Percentiles rank a stretch among this genome's conserved stretches.
These are phyloP conservation scores for Hibiscus trionum DNA, from an alignment of 345 rosid species.

Conservation along the genomic window DNA sequence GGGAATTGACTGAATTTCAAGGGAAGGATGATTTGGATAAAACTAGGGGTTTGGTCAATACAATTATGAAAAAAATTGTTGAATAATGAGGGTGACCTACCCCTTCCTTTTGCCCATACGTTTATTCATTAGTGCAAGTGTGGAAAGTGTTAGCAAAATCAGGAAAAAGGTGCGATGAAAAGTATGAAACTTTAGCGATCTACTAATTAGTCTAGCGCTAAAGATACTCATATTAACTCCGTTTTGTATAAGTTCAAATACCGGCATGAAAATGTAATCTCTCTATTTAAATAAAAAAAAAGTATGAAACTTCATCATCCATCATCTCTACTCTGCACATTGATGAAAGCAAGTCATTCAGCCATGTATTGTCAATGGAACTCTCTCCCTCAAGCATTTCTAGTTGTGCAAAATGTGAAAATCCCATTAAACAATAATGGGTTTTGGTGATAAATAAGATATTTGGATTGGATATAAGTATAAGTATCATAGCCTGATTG, in stretches of 20 bases:
- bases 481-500: too few species aligned
- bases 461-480: too few species aligned
- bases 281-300: too few species aligned
- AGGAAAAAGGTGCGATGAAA: neutral
- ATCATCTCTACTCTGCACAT: neutral
- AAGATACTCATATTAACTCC: too few species aligned
- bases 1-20: conserved; percentile 10
- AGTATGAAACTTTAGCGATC: neutral
- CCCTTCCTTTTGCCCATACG: neutral
- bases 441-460: too few species aligned
- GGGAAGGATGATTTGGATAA: too few species aligned
- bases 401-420: too few species aligned
- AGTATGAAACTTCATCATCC: neutral
- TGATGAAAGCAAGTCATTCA: neutral
- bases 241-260: too few species aligned
- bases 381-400: too few species aligned
- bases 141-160: neutral
- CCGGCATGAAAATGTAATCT: too few species aligned
- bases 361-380: neutral
- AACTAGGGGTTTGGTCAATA: neutral
- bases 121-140: neutral
- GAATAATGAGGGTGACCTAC: conserved; percentile 5
- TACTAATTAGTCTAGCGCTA: too few species aligned
- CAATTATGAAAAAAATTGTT: neutral
- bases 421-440: too few species aligned